phyloP scores from a whole-genome alignment of 129 eudicot species.

The Glebionis coronaria region DNA sequence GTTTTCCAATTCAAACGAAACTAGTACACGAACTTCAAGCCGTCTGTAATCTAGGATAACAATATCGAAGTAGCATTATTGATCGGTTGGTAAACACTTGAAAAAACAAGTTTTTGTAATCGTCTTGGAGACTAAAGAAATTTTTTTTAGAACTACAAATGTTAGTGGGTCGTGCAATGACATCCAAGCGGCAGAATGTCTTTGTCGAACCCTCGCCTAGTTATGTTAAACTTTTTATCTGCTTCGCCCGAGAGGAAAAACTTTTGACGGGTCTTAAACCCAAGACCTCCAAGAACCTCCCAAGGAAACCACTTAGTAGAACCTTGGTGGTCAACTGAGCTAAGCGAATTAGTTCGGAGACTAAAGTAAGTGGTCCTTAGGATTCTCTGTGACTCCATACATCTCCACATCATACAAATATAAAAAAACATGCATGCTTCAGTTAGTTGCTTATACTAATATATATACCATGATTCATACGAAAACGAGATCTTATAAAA shows the following conservation, averaged over 20 bases:
- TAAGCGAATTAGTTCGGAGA: no score
- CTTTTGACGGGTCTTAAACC: no score
- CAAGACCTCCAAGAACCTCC: no score
- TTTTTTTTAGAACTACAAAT: no score
- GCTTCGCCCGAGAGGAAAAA: no score
- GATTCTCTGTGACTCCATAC: background rate
- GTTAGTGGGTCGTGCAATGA: no score
- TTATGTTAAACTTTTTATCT: no score
- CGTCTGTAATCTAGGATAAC: background rate
- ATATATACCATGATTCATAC: slow-evolving; percentile 3
- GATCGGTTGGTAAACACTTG: background rate
- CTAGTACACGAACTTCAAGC: background rate
- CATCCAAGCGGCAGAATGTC: no score
- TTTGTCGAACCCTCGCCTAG: no score
- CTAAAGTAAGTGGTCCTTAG: background rate
- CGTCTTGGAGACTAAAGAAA: slow-evolving; percentile 16
- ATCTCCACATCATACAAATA: background rate
- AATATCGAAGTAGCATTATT: background rate
- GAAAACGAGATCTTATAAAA: slow-evolving; percentile 14
- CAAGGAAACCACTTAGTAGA: no score
- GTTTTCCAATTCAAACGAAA: no score
- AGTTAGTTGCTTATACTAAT: slow-evolving; percentile 5
- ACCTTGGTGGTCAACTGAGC: no score
- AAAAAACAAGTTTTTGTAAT: background rate
- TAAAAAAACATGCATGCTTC: background rate